A percentile compares a stretch with the other conserved stretches of the same genome.
Conservation (phyloP, 208 protist genomes). For the Trichomonas vaginalis region DNA sequence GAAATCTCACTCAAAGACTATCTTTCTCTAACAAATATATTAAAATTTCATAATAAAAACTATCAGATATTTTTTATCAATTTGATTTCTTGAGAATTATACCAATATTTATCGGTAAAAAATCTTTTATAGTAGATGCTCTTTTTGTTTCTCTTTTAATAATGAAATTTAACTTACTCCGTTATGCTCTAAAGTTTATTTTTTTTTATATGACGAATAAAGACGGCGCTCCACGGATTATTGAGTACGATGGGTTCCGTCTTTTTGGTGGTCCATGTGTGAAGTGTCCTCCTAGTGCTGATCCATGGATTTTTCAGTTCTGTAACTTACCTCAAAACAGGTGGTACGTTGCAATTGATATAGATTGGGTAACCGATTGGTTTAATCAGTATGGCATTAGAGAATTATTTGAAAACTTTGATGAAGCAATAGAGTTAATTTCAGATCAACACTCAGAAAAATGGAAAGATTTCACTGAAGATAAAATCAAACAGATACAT, state of each 20-base stretch:
- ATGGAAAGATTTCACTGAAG: neutral
- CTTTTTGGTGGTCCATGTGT: neutral
- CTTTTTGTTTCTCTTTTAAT: too few relatives aligned
- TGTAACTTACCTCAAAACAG: neutral
- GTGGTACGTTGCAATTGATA: slow-evolving; percentile 7
- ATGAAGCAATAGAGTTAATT: slow-evolving; percentile 2
- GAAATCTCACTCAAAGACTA: too few relatives aligned
- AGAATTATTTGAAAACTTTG: neutral
- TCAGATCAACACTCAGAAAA: neutral
- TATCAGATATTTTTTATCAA: too few relatives aligned
- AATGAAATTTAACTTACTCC: too few relatives aligned
- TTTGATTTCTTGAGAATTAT: too few relatives aligned
- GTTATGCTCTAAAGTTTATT: too few relatives aligned
- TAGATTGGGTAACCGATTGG: neutral
- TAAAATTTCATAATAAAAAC: too few relatives aligned
- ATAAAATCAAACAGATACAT: neutral
- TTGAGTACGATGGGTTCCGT: neutral
- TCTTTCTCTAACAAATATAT: too few relatives aligned
- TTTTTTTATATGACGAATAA: neutral
- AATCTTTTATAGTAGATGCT: too few relatives aligned
- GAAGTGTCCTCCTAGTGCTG: neutral
- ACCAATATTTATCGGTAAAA: too few relatives aligned
- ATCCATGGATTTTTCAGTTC: neutral
- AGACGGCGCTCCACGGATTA: neutral
- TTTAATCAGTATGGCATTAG: neutral